Conservation (phyloP, 2,329 filamentous ascomycete genomes). For the Colletotrichum godetiae region DNA sequence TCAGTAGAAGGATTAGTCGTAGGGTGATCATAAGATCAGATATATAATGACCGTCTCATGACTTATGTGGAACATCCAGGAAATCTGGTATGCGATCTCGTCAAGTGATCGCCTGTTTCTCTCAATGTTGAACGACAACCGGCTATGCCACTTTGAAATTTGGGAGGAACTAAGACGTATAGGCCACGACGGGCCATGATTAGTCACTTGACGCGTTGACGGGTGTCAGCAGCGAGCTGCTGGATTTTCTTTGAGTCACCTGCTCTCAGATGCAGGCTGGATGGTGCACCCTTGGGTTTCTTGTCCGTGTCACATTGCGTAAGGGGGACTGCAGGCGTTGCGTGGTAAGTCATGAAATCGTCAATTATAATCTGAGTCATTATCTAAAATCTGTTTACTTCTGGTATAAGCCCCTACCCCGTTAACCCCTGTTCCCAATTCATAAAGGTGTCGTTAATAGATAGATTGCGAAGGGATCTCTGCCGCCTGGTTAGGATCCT, state of each 20-base stretch:
- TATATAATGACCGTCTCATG: not conserved
- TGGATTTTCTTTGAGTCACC: no score
- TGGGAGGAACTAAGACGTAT: no score
- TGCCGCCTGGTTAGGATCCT: conserved; percentile 2
- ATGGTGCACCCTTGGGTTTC: no score
- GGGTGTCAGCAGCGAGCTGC: no score
- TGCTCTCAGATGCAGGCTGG: no score
- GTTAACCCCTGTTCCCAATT: not conserved
- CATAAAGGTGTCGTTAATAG: conserved; percentile 16
- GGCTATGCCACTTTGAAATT: no score
- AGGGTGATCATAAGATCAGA: not conserved
- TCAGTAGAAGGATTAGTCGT: not conserved
- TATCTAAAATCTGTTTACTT: conserved; percentile 14
- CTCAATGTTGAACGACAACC: not conserved
- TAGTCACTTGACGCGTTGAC: no score
- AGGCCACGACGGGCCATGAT: no score
- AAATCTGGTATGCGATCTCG: not conserved
- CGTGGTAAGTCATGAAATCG: conserved; percentile 12
- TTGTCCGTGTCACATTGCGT: no score
- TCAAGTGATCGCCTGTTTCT: not conserved
- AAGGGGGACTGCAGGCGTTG: no score
- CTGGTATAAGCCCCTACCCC: conserved; percentile 10
- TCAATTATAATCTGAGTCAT: conserved; percentile 31
- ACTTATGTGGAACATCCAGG: not conserved
- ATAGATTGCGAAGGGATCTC: conserved; percentile 32